Conservation (phyloP, 2,329 filamentous ascomycete species). For the Lasiodiplodia gonubiensis region DNA sequence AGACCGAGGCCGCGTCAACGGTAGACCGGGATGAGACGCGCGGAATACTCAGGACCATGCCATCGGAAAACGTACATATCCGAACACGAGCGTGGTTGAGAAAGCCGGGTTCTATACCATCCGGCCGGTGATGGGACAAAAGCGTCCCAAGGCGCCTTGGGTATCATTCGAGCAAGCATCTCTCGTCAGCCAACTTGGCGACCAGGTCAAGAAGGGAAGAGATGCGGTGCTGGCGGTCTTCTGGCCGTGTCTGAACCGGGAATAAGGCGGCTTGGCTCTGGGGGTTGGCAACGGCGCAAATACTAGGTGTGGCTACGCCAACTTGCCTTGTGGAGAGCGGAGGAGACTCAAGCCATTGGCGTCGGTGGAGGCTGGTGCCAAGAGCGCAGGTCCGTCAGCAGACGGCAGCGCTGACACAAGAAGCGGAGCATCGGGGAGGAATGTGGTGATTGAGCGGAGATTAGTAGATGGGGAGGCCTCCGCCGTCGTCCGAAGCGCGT, state of each 20-base stretch:
- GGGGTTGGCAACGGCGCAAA: conserved; percentile 7
- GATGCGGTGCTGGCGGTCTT: neutral
- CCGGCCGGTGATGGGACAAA: too few species aligned
- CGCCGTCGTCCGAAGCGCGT: neutral
- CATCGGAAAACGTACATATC: neutral
- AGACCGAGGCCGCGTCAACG: neutral
- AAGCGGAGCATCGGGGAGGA: neutral
- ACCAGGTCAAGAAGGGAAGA: neutral
- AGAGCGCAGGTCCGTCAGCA: conserved; percentile 19
- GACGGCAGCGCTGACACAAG: conserved; percentile 8
- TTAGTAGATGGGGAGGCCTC: neutral
- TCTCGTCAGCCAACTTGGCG: neutral
- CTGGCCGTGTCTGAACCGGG: neutral
- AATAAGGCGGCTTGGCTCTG: neutral
- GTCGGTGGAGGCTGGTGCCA: conserved; percentile 16
- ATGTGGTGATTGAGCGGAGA: conserved; percentile 15
- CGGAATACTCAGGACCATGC: neutral
- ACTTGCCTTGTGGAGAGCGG: neutral
- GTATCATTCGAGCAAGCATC: neutral
- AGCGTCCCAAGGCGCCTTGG: neutral
- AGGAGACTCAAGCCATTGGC: conserved; percentile 15
- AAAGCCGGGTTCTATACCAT: neutral
- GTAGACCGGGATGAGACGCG: neutral
- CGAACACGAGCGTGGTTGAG: neutral
- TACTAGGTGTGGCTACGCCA: conserved; percentile 14